A percentile compares a stretch with the other conserved stretches of the same genome.
Evolutionary conservation across 805 yeast species (phyloP).

Genomic region (Phaffomyces thermotolerans): DNA sequence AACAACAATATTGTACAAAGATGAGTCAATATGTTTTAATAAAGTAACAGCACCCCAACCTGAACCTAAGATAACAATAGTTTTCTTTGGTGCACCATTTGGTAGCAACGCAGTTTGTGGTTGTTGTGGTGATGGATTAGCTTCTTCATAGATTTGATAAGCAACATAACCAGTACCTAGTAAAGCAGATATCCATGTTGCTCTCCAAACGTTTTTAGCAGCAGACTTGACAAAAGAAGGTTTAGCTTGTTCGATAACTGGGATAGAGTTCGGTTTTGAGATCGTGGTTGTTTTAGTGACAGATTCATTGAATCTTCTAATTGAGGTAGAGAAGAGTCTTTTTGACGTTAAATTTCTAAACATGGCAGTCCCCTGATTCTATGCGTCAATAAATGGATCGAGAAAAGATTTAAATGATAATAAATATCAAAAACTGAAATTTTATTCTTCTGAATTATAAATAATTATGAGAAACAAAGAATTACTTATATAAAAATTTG

Average conservation of each 20-base stretch:
- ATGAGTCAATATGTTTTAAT: conserved; percentile 76
- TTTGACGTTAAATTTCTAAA: conserved; percentile 5
- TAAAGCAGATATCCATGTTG: conserved; percentile 42
- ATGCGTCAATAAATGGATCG: no score
- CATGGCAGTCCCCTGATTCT: neutral
- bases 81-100: conserved; percentile 36
- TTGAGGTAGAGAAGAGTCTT: conserved; percentile 8
- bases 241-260: conserved; percentile 3
- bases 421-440: no score
- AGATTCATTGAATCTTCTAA: conserved; percentile 6
- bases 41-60: conserved; percentile 95
- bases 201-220: conserved; percentile 32
- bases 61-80: conserved; percentile 65
- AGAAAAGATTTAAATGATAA: neutral
- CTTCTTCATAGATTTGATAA: conserved; percentile 56
- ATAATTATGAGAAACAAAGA: no score
- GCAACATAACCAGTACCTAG: conserved; percentile 52
- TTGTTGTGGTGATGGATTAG: conserved; percentile 50
- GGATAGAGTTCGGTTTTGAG: neutral
- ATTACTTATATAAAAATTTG: no score
- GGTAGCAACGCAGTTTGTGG: conserved; percentile 52
- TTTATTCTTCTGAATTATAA: no score
- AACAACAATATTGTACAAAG: conserved; percentile 81
- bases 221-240: conserved; percentile 20
- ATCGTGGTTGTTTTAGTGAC: conserved; percentile 2